Evolutionary conservation across 805 yeast genomes (phyloP), one percentile per base, ranked within the genome.

Genomic region (Metschnikowia similis): DNA sequence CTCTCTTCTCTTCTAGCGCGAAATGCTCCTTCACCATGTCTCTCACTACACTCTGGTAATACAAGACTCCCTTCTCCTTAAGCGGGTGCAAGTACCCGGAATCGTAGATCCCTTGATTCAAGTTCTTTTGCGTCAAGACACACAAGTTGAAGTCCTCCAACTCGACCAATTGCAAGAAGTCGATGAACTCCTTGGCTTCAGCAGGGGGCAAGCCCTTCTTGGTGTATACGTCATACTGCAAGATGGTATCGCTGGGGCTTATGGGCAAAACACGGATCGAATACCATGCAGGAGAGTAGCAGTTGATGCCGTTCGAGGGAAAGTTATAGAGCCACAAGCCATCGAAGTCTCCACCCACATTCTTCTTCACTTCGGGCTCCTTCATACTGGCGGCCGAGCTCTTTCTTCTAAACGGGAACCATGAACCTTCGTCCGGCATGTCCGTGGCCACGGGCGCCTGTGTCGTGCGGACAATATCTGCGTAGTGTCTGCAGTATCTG

Each of bases 271-370:
- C 85, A 57, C 85, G 70, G 55, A 81, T 81, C 8, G 83, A 75
- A 64, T 81, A 81, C 82, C 84, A 81, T 8, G 85, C 85, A 57
- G 85, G 85, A 0, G 85, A 80, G 60, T 81, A 81, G 59, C 86
- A 81, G 65, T 81, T 81, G 62, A 81, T 64, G 41, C 85, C 85
- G 60, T 80, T 79, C 43, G 74, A 77, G 49, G 86, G 86, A 70
- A 71, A 81, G 52, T 79, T 65, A 63, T 81, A 81, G 51, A 81
- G 76, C 85, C 85, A 81, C 61, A 81, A 69, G 10, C 85, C 85
- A 60, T 81, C 79, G 66, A 77, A 79, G 8, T 74, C 77, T 52
- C 86, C 86, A 50, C 85, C 85, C 27, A 78, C 79, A 67, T 81
- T 81, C 50, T 64, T 67, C 52, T 71, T 71, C 63, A 66, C 66